phyloP scores from a whole-genome alignment of 805 yeast genomes.

The Scheffersomyces stipitis region DNA sequence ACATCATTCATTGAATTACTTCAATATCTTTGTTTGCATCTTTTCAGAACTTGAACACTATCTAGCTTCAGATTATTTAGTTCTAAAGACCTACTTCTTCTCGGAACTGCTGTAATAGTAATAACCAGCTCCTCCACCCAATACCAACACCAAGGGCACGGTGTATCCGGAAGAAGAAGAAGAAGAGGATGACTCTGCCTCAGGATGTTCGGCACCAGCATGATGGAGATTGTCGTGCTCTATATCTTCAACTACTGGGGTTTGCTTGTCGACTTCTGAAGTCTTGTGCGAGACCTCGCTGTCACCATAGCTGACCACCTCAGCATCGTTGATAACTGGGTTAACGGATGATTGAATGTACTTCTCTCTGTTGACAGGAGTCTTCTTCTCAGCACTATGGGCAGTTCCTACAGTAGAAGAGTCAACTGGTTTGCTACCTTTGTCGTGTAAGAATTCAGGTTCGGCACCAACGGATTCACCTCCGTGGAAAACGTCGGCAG shows the following conservation, averaged over 20 bases:
- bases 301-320: constrained; percentile 36
- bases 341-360: constrained; percentile 42
- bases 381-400: constrained; percentile 11
- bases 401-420: constrained; percentile 15
- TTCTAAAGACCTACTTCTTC: background rate
- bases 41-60: too few relatives aligned
- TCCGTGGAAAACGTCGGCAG: constrained; percentile 41
- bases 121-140: constrained; percentile 31
- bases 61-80: too few relatives aligned
- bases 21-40: too few relatives aligned
- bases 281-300: constrained; percentile 36
- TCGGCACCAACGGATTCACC: constrained; percentile 40
- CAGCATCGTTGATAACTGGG: constrained; percentile 38
- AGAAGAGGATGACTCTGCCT: too few relatives aligned
- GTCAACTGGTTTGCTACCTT: constrained; percentile 37
- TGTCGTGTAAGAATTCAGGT: constrained; percentile 40
- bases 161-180: constrained; percentile 8
- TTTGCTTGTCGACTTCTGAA: constrained; percentile 26
- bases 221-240: constrained; percentile 32
- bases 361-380: constrained; percentile 38
- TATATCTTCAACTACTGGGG: constrained; percentile 36
- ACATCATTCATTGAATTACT: too few relatives aligned
- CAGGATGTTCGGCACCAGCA: constrained; percentile 5
- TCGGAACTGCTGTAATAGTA: constrained; percentile 14
- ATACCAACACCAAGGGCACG: constrained; percentile 23